Evolutionary conservation across 352 stramenopile species (phyloP).

Genomic region (Globisporangium echinulatum): DNA sequence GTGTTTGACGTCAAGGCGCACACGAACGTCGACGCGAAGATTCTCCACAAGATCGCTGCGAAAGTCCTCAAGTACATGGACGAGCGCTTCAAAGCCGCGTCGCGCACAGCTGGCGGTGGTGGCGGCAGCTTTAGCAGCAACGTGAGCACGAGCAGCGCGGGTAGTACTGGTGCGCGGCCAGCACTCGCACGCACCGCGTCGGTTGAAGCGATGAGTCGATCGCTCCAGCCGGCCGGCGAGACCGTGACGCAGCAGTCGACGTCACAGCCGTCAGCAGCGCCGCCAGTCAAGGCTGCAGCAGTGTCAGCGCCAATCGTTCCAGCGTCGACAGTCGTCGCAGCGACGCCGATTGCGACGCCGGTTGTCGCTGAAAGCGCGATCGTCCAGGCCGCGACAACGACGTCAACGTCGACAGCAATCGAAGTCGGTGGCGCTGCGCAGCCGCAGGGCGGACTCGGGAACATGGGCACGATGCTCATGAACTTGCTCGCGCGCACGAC

Average conservation of each 20-base stretch:
- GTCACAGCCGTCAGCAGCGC: conserved; percentile 10
- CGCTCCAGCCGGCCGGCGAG: conserved; percentile 48
- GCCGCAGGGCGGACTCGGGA: conserved; percentile 56
- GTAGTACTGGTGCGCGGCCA: conserved; percentile 9
- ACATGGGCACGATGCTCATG: conserved; percentile 88
- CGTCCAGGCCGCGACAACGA: conserved; percentile 29
- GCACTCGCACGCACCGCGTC: conserved; percentile 25
- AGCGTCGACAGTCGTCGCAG: conserved; percentile 12
- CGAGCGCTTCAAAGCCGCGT: conserved; percentile 53
- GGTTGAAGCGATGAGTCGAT: conserved; percentile 13
- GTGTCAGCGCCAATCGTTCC: neutral
- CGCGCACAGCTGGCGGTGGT: conserved; percentile 11
- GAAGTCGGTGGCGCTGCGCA: conserved; percentile 41
- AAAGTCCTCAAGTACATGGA: conserved; percentile 88
- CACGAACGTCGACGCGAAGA: conserved; percentile 68
- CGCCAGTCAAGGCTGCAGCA: conserved; percentile 19
- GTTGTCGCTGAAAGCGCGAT: conserved; percentile 30
- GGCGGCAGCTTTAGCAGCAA: conserved; percentile 13
- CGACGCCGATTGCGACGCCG: conserved; percentile 7
- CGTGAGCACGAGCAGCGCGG: conserved; percentile 12
- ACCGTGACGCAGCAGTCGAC: conserved; percentile 42
- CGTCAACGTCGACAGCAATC: conserved; percentile 37
- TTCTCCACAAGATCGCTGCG: conserved; percentile 81
- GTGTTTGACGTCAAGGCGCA: conserved; percentile 84
- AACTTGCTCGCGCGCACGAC: conserved; percentile 78